phyloP scores from a whole-genome alignment of 208 protist genomes.

The Crithidia bombi region DNA sequence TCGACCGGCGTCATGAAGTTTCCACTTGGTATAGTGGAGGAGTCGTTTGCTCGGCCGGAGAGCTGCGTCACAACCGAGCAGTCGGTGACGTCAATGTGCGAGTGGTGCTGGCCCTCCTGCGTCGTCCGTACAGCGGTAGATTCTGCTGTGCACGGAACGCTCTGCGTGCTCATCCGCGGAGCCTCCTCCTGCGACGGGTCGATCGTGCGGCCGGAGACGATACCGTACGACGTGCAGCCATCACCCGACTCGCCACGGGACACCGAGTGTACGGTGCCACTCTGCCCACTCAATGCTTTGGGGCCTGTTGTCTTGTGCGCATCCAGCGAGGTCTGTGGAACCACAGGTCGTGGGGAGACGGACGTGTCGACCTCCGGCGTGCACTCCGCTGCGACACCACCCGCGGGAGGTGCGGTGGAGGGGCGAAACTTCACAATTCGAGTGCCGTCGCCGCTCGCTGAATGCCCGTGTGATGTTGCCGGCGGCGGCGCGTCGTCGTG shows the following conservation, averaged over 20 bases:
- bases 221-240: slow-evolving; percentile 1
- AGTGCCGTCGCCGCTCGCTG: not conserved
- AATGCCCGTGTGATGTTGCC: not conserved
- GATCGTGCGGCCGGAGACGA: not conserved
- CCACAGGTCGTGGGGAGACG: not conserved
- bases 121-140: not conserved
- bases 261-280: not conserved
- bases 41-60: not conserved
- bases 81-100: not conserved
- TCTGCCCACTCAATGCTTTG: not conserved
- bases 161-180: not conserved
- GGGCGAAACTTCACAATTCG: slow-evolving; percentile 5
- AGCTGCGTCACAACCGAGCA: not conserved
- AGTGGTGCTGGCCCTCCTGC: not conserved
- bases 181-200: not conserved
- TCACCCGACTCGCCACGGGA: slow-evolving; percentile 7
- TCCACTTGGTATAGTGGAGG: not conserved
- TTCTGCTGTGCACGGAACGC: not conserved
- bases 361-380: not conserved
- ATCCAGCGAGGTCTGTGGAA: not conserved
- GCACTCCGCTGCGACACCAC: not conserved
- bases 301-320: not conserved
- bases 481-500: not conserved
- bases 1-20: not conserved
- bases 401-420: not conserved